phyloP scores from a whole-genome alignment of 371 early-diverging fungal species.

The Lichtheimia corymbifera region DNA sequence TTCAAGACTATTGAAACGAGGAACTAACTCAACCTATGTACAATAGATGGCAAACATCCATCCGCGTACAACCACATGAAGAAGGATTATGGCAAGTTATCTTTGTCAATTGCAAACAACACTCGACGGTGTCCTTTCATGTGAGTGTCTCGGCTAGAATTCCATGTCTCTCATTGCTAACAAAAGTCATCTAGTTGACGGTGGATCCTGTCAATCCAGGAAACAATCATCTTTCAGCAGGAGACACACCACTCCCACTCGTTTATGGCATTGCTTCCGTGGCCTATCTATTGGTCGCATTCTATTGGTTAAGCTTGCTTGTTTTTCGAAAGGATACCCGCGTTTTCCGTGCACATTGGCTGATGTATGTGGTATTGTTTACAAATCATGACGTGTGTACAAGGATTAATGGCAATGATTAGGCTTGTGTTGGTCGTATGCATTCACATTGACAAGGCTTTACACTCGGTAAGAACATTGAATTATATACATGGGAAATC shows the following conservation, averaged over 20 bases:
- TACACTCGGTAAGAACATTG: constrained; percentile 45
- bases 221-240: constrained; percentile 54
- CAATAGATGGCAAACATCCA: constrained; percentile 28
- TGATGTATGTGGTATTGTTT: constrained; percentile 41
- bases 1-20: too few relatives aligned
- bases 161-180: not conserved
- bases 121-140: constrained; percentile 34
- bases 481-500: not conserved
- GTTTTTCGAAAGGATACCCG: constrained; percentile 37
- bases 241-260: constrained; percentile 53
- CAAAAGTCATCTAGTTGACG: constrained; percentile 30
- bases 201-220: constrained; percentile 51
- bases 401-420: not conserved
- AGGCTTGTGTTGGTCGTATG: constrained; percentile 48
- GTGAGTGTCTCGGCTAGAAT: constrained; percentile 19
- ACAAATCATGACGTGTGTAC: not conserved
- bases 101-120: constrained; percentile 48
- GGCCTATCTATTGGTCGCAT: constrained; percentile 35
- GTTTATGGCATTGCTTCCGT: constrained; percentile 44
- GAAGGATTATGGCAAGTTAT: constrained; percentile 52
- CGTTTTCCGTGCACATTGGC: constrained; percentile 56
- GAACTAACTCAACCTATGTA: too few relatives aligned
- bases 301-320: constrained; percentile 37
- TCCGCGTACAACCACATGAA: constrained; percentile 30
- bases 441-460: constrained; percentile 53